Evolutionary conservation across 257 asterid species (phyloP).

Genomic region (Solanum appendiculatum): DNA sequence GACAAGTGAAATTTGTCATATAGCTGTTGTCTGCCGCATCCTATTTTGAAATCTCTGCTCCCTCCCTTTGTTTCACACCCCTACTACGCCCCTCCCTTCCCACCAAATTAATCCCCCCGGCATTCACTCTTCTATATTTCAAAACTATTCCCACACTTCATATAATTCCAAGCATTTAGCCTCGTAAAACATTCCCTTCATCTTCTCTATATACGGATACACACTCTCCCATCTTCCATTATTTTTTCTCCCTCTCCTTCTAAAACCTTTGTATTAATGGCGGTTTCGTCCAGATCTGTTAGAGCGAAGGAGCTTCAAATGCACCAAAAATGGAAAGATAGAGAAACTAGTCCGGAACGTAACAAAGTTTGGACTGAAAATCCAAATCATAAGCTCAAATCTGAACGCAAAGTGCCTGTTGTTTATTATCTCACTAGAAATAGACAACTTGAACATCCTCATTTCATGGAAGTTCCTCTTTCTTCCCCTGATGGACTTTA

Average conservation of each 20-base stretch:
- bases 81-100: not conserved
- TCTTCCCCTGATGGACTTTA: conserved; percentile 58
- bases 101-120: not conserved
- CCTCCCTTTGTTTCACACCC: not conserved
- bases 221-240: not conserved
- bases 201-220: not conserved
- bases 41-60: conserved; percentile 3
- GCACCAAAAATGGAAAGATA: not conserved
- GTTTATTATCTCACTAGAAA: conserved; percentile 65
- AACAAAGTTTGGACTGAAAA: conserved; percentile 54
- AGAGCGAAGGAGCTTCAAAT: not conserved
- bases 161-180: not conserved
- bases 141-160: not conserved
- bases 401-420: conserved; percentile 40
- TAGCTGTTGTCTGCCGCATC: conserved; percentile 8
- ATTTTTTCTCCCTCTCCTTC: not conserved
- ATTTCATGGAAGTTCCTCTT: conserved; percentile 85
- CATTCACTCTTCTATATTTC: not conserved
- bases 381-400: conserved; percentile 5
- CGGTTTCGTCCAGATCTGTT: not conserved
- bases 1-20: not conserved
- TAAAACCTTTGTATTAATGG: not conserved
- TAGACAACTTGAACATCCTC: conserved; percentile 90
- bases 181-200: not conserved
- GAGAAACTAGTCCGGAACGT: conserved; percentile 50